Evolutionary conservation across 2,329 filamentous ascomycete genomes (phyloP).

Genomic region (Venturia effusa): DNA sequence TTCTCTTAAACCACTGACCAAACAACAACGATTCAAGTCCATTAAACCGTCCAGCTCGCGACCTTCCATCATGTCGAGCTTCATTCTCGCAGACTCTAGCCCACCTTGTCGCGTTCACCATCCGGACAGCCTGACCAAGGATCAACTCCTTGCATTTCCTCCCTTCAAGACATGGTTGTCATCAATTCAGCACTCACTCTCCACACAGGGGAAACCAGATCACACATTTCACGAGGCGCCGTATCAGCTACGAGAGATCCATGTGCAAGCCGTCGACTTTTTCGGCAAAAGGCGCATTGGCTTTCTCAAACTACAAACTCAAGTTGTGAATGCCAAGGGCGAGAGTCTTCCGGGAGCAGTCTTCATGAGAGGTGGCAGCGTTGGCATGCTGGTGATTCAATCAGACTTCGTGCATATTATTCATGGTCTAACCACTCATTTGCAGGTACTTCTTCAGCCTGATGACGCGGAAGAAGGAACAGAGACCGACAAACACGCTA

Average conservation of each 20-base stretch:
- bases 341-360: conserved; percentile 45
- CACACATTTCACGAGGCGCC: conserved; percentile 43
- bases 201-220: conserved; percentile 29
- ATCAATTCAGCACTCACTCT: conserved; percentile 38
- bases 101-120: conserved; percentile 31
- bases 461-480: conserved; percentile 31
- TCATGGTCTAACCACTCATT: background rate
- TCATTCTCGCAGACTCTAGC: conserved; percentile 15
- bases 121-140: conserved; percentile 30
- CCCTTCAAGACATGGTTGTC: conserved; percentile 45
- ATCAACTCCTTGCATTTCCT: conserved; percentile 38
- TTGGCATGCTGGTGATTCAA: conserved; percentile 41
- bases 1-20: conserved; percentile 19
- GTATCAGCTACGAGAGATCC: conserved; percentile 40
- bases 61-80: background rate
- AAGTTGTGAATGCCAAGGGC: conserved; percentile 40
- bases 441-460: conserved; percentile 43
- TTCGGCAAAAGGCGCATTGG: conserved; percentile 40
- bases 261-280: conserved; percentile 44
- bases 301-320: conserved; percentile 45
- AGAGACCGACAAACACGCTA: conserved; percentile 37
- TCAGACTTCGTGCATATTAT: background rate
- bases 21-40: background rate
- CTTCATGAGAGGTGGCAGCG: conserved; percentile 47
- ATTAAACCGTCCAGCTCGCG: conserved; percentile 19